phyloP scores from a whole-genome alignment of 1,284 basidiomycete species.

The Quambalaria eucalypti region DNA sequence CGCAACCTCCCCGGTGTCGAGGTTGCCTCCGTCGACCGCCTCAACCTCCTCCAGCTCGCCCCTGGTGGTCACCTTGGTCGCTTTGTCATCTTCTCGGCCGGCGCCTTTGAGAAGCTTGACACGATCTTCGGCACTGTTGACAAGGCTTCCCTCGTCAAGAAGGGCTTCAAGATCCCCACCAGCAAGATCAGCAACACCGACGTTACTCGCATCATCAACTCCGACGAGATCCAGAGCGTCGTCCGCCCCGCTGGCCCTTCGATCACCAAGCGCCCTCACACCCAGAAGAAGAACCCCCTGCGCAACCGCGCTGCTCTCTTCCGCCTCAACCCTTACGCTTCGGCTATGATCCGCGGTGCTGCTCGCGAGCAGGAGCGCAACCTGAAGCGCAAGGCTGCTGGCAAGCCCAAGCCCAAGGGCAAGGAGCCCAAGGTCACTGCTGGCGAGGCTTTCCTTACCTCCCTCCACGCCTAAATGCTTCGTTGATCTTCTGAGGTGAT shows the following conservation, averaged over 20 bases:
- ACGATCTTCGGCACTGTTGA: conserved; percentile 90
- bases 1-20: conserved; percentile 98
- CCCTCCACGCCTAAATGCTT: background rate
- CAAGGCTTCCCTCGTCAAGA: conserved; percentile 75
- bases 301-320: conserved; percentile 91
- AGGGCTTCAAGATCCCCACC: conserved; percentile 53
- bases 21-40: conserved; percentile 81
- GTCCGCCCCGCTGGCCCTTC: conserved; percentile 72
- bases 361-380: conserved; percentile 38
- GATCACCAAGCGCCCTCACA: conserved; percentile 83
- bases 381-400: conserved; percentile 12
- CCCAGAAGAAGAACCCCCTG: conserved; percentile 95
- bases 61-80: conserved; percentile 98
- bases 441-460: background rate
- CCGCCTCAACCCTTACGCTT: conserved; percentile 97
- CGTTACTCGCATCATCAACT: conserved; percentile 94
- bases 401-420: conserved; percentile 32
- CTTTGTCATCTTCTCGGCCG: conserved; percentile 98
- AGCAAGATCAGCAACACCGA: conserved; percentile 97
- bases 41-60: conserved; percentile 98
- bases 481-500: too few relatives aligned
- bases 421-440: conserved; percentile 46
- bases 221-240: conserved; percentile 57
- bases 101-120: conserved; percentile 84
- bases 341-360: conserved; percentile 49